phyloP scores from a whole-genome alignment of 495 filamentous ascomycete species.

The Patellaria atrata region DNA sequence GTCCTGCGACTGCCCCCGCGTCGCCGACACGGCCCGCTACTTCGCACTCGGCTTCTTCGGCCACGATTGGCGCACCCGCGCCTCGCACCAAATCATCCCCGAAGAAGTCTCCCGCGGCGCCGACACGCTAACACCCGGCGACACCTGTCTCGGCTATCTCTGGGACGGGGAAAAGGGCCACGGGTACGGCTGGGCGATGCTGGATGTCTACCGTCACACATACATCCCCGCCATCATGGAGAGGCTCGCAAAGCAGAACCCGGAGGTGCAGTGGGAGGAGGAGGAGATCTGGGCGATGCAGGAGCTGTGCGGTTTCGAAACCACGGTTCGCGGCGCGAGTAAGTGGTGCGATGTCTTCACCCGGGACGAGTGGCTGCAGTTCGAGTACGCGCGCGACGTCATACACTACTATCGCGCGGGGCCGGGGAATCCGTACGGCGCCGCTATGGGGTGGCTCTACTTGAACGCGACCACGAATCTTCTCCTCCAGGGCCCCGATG shows the following conservation, averaged over 20 bases:
- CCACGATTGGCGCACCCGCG: slow-evolving; percentile 31
- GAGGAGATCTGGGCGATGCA: slow-evolving; percentile 45
- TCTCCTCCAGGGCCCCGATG: slow-evolving; percentile 32
- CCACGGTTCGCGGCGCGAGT: slow-evolving; percentile 36
- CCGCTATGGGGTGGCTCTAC: slow-evolving; percentile 47
- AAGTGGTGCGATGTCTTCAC: slow-evolving; percentile 46
- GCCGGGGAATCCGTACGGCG: slow-evolving; percentile 43
- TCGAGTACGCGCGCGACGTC: slow-evolving; percentile 47
- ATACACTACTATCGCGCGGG: slow-evolving; percentile 47
- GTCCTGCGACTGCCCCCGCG: slow-evolving; percentile 41
- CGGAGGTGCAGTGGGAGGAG: slow-evolving; percentile 27
- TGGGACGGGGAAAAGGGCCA: slow-evolving; percentile 35
- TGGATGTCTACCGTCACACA: slow-evolving; percentile 32
- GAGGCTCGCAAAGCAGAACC: slow-evolving; percentile 33
- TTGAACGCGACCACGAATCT: slow-evolving; percentile 42
- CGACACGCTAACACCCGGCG: slow-evolving; percentile 44
- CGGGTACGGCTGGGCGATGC: slow-evolving; percentile 34
- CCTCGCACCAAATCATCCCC: slow-evolving; percentile 37
- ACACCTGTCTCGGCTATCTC: slow-evolving; percentile 40
- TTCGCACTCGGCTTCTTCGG: slow-evolving; percentile 45
- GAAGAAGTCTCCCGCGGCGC: slow-evolving; percentile 35
- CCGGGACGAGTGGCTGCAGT: slow-evolving; percentile 39
- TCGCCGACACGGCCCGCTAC: slow-evolving; percentile 43
- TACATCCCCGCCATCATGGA: slow-evolving; percentile 36
- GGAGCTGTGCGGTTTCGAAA: slow-evolving; percentile 49